phyloP scores from a whole-genome alignment of 176 grass and related monocot genomes.

The Bothriochloa decipiens region DNA sequence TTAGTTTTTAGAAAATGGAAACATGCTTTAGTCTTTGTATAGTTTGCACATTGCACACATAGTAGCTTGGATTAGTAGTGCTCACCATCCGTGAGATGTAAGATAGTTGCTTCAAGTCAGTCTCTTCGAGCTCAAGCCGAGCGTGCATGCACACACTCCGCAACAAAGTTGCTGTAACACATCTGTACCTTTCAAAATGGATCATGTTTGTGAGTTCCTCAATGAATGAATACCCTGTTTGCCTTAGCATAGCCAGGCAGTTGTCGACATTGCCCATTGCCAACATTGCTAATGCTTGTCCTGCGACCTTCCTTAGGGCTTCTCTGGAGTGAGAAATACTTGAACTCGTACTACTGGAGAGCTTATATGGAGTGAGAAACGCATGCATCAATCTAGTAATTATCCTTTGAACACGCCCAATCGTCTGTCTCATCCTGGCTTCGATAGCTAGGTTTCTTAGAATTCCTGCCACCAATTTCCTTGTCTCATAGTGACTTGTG shows the following conservation, averaged over 20 bases:
- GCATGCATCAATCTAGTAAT: not conserved
- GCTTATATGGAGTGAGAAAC: not conserved
- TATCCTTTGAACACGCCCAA: not conserved
- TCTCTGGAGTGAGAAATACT: no score
- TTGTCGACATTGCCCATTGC: constrained; percentile 21
- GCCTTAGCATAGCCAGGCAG: constrained; percentile 22
- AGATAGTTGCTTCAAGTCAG: not conserved
- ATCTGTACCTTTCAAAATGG: not conserved
- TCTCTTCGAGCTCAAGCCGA: not conserved
- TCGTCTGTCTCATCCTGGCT: not conserved
- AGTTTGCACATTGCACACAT: no score
- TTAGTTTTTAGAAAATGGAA: no score
- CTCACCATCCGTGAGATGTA: not conserved
- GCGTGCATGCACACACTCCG: constrained; percentile 5
- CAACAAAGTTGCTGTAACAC: constrained; percentile 29
- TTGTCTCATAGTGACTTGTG: no score
- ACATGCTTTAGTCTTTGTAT: no score
- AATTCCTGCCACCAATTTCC: not conserved
- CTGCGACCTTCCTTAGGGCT: not conserved
- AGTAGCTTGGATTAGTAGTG: not conserved
- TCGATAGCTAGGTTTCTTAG: constrained; percentile 9
- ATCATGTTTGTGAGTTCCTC: not conserved
- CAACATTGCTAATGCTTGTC: constrained; percentile 30
- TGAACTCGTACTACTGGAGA: no score
- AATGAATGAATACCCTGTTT: not conserved